Evolutionary conservation across 768 basidiomycete genomes (phyloP).

Genomic region (Suillus spraguei): DNA sequence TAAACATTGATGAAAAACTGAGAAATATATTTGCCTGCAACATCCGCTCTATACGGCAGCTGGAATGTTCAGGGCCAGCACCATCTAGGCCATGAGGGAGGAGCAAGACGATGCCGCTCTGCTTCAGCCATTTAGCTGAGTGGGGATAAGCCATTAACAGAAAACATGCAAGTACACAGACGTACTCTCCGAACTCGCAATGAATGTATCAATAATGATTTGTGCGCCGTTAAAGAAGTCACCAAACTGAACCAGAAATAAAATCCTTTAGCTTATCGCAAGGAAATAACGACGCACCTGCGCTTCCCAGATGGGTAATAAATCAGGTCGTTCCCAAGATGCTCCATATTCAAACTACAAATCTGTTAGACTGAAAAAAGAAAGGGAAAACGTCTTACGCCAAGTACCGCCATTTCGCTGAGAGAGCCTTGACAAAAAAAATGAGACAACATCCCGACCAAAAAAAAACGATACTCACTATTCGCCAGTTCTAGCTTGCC

Average conservation of each 20-base stretch:
- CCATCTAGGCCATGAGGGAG: slow-evolving; percentile 92
- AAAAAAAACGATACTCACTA: slow-evolving; percentile 55
- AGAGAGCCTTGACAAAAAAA: slow-evolving; percentile 61
- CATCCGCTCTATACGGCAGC: slow-evolving; percentile 85
- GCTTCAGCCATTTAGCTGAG: slow-evolving; percentile 89
- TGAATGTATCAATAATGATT: slow-evolving; percentile 88
- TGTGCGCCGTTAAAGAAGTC: slow-evolving; percentile 93
- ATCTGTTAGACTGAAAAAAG: slow-evolving; percentile 9
- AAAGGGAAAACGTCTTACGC: slow-evolving; percentile 48
- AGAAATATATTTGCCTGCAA: slow-evolving; percentile 61
- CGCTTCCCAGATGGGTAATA: slow-evolving; percentile 91
- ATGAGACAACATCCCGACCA: slow-evolving; percentile 4
- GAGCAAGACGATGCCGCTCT: slow-evolving; percentile 84
- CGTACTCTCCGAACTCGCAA: slow-evolving; percentile 83
- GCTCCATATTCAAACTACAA: slow-evolving; percentile 85
- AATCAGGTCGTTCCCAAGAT: slow-evolving; percentile 83
- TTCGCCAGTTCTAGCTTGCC: slow-evolving; percentile 87
- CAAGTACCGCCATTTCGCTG: slow-evolving; percentile 89
- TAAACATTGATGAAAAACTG: background rate
- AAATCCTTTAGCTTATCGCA: background rate
- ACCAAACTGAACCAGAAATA: slow-evolving; percentile 58
- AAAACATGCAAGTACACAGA: slow-evolving; percentile 7
- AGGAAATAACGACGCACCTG: slow-evolving; percentile 50
- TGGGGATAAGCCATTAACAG: too few relatives aligned
- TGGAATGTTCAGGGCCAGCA: slow-evolving; percentile 93